Evolutionary conservation across 495 filamentous ascomycete genomes (phyloP).

Genomic region (Pseudevernia furfuracea): DNA sequence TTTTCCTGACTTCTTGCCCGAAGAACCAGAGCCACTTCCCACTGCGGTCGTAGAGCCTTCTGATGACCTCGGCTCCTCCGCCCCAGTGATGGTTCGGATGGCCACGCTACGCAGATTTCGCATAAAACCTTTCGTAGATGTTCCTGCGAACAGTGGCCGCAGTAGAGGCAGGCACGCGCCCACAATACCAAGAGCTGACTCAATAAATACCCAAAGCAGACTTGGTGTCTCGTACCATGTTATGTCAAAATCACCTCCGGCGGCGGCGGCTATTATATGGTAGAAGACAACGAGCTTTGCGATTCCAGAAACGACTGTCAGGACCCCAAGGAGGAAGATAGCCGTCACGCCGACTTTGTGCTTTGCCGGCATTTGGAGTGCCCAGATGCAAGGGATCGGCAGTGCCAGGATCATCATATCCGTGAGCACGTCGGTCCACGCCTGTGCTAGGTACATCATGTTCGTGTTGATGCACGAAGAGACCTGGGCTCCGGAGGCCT

Average conservation of each 20-base stretch:
- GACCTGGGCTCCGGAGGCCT: neutral
- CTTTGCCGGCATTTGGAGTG: conserved; percentile 18
- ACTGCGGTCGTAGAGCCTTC: conserved; percentile 7
- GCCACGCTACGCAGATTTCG: conserved; percentile 6
- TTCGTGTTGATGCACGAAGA: neutral
- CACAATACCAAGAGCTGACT: conserved; percentile 38
- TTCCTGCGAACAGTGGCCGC: conserved; percentile 12
- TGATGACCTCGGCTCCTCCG: neutral
- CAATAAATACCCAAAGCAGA: conserved; percentile 35
- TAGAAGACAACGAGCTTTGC: conserved; percentile 14
- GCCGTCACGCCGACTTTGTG: conserved; percentile 19
- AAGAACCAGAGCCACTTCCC: neutral
- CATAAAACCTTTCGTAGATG: neutral
- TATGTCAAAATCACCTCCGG: neutral
- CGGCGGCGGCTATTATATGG: conserved; percentile 21
- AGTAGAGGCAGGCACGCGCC: conserved; percentile 39
- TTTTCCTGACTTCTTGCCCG: neutral
- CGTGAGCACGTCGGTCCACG: conserved; percentile 12
- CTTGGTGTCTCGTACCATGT: conserved; percentile 22
- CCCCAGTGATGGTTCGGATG: conserved; percentile 1
- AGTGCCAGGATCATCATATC: conserved; percentile 5
- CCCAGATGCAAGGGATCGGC: conserved; percentile 10
- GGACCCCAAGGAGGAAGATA: conserved; percentile 25
- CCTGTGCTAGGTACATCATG: conserved; percentile 12
- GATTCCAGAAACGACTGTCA: conserved; percentile 20